phyloP scores from a whole-genome alignment of 768 basidiomycete species.

The Pleurotus giganteus region DNA sequence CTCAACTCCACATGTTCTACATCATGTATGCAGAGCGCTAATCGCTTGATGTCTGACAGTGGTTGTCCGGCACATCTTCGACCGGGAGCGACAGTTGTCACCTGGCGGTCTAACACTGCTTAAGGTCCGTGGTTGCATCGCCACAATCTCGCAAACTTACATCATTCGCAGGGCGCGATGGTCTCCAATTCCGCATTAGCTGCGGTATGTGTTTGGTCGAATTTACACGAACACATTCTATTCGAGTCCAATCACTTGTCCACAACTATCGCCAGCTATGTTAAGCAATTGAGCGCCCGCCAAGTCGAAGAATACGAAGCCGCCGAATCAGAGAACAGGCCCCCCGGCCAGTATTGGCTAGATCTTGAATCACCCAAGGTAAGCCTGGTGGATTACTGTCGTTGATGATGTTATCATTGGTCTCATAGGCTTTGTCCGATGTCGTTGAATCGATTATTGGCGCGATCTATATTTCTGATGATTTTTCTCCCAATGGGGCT shows the following conservation, averaged over 20 bases:
- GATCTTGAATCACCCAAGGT: slow-evolving; percentile 80
- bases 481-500: slow-evolving; percentile 58
- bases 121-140: slow-evolving; percentile 49
- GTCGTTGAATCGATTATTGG: slow-evolving; percentile 79
- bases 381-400: slow-evolving; percentile 9
- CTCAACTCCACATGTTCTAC: too few species aligned
- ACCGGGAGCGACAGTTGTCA: slow-evolving; percentile 58
- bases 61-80: slow-evolving; percentile 69
- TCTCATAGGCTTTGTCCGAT: slow-evolving; percentile 66
- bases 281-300: slow-evolving; percentile 40
- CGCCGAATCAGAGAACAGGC: slow-evolving; percentile 47
- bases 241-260: slow-evolving; percentile 54
- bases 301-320: slow-evolving; percentile 44
- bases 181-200: slow-evolving; percentile 79
- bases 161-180: slow-evolving; percentile 65
- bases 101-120: slow-evolving; percentile 79
- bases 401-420: slow-evolving; percentile 5
- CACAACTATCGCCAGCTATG: slow-evolving; percentile 53
- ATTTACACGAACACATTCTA: slow-evolving; percentile 60
- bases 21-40: slow-evolving; percentile 9
- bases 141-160: slow-evolving; percentile 6
- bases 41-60: slow-evolving; percentile 39
- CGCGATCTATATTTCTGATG: slow-evolving; percentile 76
- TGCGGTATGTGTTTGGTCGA: slow-evolving; percentile 69
- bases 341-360: slow-evolving; percentile 74